These are phyloP conservation scores for Tetrastigma voinierianum DNA, from an alignment of 164 flowering plant species.

Conservation along the genomic window DNA sequence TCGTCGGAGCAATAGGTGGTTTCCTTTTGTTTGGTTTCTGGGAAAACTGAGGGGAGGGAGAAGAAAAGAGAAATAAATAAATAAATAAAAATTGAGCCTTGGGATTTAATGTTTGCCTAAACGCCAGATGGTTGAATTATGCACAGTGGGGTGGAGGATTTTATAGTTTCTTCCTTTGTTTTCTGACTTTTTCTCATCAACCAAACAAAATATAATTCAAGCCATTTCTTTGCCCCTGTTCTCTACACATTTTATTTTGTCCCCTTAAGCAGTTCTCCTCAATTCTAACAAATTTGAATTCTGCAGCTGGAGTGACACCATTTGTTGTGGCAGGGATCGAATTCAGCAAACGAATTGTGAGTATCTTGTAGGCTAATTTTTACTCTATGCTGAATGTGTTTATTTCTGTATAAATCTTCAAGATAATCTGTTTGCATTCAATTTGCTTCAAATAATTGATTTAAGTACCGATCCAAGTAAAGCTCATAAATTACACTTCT, in stretches of 20 bases:
- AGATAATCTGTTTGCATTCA: not conserved
- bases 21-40: too few species aligned
- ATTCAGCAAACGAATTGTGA: slow-evolving; percentile 87
- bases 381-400: not conserved
- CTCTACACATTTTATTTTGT: too few species aligned
- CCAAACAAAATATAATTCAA: not conserved
- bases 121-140: too few species aligned
- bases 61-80: too few species aligned
- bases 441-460: not conserved
- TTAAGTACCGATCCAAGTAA: too few species aligned
- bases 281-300: not conserved
- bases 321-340: slow-evolving; percentile 90
- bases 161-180: too few species aligned
- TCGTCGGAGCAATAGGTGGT: slow-evolving; percentile 65
- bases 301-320: slow-evolving; percentile 85
- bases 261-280: not conserved
- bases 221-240: too few species aligned
- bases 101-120: too few species aligned
- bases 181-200: not conserved
- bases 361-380: slow-evolving; percentile 13
- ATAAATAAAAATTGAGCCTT: not conserved
- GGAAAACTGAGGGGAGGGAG: too few species aligned
- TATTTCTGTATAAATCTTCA: not conserved
- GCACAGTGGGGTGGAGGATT: too few species aligned
- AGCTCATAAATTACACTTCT: too few species aligned